Percentiles rank a stretch among this genome's conserved stretches.
Evolutionary conservation across 371 early-diverging fungal genomes (phyloP).

Genomic region (Mortierella sp.): DNA sequence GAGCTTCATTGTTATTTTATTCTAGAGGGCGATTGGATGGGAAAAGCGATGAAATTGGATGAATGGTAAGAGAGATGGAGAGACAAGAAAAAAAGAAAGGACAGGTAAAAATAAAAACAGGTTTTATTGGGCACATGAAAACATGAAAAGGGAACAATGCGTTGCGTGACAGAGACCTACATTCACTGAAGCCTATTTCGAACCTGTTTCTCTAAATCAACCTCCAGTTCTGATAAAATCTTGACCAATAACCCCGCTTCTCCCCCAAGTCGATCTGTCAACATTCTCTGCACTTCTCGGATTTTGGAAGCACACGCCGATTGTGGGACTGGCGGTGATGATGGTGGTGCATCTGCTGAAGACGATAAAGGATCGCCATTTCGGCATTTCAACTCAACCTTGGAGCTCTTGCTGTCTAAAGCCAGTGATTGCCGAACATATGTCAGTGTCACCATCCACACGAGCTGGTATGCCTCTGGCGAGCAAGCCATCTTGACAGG

Average conservation of each 20-base stretch:
- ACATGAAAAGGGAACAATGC: too few species aligned
- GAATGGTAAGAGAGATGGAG: constrained; percentile 10
- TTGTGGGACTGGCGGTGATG: background rate
- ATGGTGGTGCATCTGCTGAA: background rate
- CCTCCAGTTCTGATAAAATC: constrained; percentile 36
- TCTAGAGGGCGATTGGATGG: background rate
- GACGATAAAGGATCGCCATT: background rate
- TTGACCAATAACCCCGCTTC: constrained; percentile 34
- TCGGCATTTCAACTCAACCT: background rate
- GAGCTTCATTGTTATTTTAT: constrained; percentile 63
- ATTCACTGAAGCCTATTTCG: background rate
- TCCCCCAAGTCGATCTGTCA: constrained; percentile 14
- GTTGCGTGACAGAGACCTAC: background rate
- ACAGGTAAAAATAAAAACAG: background rate
- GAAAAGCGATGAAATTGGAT: background rate
- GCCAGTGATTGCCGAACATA: constrained; percentile 30
- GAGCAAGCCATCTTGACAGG: constrained; percentile 47
- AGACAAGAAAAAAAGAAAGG: constrained; percentile 2
- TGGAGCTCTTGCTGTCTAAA: background rate
- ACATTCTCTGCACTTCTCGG: constrained; percentile 13
- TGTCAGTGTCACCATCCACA: constrained; percentile 36
- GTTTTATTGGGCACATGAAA: background rate
- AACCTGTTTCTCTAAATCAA: constrained; percentile 16
- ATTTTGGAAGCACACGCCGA: constrained; percentile 9
- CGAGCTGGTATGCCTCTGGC: constrained; percentile 44